Evolutionary conservation across 331 rosid species (phyloP).

Genomic region (Quercus tomentella): DNA sequence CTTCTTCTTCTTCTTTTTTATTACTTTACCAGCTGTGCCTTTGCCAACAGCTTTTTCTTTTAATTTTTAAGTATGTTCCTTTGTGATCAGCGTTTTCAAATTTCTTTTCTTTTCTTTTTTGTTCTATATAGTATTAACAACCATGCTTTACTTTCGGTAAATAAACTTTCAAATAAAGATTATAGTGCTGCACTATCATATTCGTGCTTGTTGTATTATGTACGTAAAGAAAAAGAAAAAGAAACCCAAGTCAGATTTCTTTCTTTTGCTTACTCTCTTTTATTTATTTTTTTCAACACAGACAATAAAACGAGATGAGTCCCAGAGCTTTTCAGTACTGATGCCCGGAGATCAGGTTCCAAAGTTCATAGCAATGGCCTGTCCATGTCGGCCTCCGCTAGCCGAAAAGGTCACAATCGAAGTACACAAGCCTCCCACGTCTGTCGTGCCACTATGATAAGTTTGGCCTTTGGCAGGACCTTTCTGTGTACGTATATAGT

Average conservation of each 20-base stretch:
- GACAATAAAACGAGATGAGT: conserved; percentile 30
- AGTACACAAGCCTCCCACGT: conserved; percentile 21
- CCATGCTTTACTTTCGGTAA: background rate
- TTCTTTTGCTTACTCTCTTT: background rate
- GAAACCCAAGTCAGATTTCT: too few species aligned
- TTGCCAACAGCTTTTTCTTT: too few species aligned
- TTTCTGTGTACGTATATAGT: background rate
- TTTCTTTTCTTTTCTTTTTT: background rate
- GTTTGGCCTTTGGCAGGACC: background rate
- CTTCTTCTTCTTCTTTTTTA: background rate
- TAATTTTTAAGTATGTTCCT: too few species aligned
- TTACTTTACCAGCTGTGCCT: too few species aligned
- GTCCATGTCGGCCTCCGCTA: conserved; percentile 50
- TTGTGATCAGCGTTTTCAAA: too few species aligned
- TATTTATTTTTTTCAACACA: background rate
- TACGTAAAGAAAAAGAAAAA: too few species aligned
- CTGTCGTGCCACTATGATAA: background rate
- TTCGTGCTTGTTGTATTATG: too few species aligned
- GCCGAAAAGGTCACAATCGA: conserved; percentile 28
- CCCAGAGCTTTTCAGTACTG: conserved; percentile 49
- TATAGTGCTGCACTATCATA: too few species aligned
- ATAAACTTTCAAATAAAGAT: too few species aligned
- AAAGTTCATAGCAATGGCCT: conserved; percentile 58
- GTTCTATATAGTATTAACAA: background rate
- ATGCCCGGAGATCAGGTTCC: conserved; percentile 86